A percentile compares a stretch with the other conserved stretches of the same genome.
phyloP scores from a whole-genome alignment of 139 green algal species.

The Chlorella sp. region DNA sequence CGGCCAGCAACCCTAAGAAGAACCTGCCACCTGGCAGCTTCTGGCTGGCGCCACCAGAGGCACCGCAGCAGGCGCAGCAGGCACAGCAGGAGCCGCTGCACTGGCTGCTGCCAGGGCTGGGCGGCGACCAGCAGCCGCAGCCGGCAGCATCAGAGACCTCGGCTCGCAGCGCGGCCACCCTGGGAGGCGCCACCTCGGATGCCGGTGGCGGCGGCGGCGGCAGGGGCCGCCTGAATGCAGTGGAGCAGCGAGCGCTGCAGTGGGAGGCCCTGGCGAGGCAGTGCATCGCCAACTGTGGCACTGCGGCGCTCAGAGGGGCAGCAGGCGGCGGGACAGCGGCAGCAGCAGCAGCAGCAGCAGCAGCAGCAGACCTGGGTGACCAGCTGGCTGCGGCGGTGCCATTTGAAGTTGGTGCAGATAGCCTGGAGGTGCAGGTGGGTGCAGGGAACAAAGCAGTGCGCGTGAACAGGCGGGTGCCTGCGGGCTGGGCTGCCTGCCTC shows the following conservation, averaged over 20 bases:
- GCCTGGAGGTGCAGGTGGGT: conserved; percentile 37
- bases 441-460: background rate
- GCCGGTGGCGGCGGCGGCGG: background rate
- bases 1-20: conserved; percentile 45
- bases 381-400: conserved; percentile 56
- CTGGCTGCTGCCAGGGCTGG: conserved; percentile 31
- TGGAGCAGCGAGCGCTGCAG: conserved; percentile 62
- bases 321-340: conserved; percentile 35
- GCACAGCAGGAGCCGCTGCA: background rate
- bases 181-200: background rate
- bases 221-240: conserved; percentile 26
- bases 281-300: conserved; percentile 29
- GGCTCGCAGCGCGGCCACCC: background rate
- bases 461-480: background rate
- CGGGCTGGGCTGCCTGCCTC: no score
- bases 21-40: conserved; percentile 67
- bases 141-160: conserved; percentile 8
- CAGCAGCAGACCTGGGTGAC: conserved; percentile 3
- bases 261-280: conserved; percentile 71
- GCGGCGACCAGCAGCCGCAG: background rate
- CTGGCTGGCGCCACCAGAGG: conserved; percentile 42
- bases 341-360: conserved; percentile 43
- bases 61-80: background rate
- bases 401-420: conserved; percentile 40
- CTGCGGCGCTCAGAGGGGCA: background rate